Conservation (phyloP, 225 moss, liverwort and hornwort genomes). For the Sphagnum tenellum region DNA sequence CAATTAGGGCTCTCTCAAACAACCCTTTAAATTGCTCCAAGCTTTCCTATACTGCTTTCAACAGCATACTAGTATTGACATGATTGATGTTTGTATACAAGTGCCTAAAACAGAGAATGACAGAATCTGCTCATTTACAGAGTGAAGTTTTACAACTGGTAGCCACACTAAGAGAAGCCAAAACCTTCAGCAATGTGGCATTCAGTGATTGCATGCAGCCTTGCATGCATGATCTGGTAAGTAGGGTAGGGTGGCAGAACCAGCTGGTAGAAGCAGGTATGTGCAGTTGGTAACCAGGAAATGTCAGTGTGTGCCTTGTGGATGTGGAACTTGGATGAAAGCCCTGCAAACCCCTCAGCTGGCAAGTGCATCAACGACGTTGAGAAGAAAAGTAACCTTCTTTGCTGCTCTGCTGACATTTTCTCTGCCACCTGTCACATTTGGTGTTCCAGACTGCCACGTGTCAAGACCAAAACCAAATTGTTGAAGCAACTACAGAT, state of each 20-base stretch:
- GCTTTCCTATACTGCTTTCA: too few relatives aligned
- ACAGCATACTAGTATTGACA: too few relatives aligned
- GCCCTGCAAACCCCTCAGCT: constrained; percentile 86
- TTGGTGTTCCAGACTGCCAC: too few relatives aligned
- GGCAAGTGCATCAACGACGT: constrained; percentile 93
- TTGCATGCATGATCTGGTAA: constrained; percentile 63
- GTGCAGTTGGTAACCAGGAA: constrained; percentile 95
- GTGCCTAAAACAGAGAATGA: too few relatives aligned
- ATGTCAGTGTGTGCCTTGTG: constrained; percentile 91
- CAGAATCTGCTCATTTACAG: too few relatives aligned
- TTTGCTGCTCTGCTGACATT: constrained; percentile 81
- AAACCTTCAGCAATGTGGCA: constrained; percentile 89
- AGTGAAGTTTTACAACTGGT: neutral
- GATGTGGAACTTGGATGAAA: constrained; percentile 95
- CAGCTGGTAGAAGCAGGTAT: constrained; percentile 96
- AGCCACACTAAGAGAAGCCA: constrained; percentile 69
- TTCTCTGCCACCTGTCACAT: constrained; percentile 51
- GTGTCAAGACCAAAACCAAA: too few relatives aligned
- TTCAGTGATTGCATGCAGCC: constrained; percentile 83
- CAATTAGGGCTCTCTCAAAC: too few relatives aligned
- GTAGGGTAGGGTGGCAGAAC: constrained; percentile 85
- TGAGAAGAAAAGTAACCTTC: constrained; percentile 81
- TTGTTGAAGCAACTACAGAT: too few relatives aligned
- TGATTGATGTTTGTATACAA: too few relatives aligned
- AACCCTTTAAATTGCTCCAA: too few relatives aligned